phyloP scores from a whole-genome alignment of 345 rosid species.

The Geranium rotundifolium region DNA sequence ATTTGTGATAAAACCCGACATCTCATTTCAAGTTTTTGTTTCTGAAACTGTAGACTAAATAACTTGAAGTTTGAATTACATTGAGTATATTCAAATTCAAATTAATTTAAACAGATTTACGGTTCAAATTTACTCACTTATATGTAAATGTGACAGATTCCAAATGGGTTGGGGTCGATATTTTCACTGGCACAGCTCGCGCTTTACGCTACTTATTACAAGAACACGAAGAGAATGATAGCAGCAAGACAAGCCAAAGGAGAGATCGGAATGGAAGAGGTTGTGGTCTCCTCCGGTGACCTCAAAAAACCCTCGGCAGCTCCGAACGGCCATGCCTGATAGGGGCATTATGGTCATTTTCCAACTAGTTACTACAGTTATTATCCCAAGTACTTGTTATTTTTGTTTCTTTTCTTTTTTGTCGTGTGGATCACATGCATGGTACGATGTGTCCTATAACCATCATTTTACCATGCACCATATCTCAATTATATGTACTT shows the following conservation, averaged over 20 bases:
- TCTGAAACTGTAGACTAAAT: too few relatives aligned
- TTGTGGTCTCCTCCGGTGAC: conserved; percentile 11
- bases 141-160: conserved; percentile 22
- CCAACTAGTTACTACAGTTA: background rate
- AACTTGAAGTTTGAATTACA: too few relatives aligned
- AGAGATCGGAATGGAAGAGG: conserved; percentile 27
- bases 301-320: background rate
- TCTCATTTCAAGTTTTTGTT: too few relatives aligned
- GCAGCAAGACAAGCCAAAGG: conserved; percentile 31
- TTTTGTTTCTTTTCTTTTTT: background rate
- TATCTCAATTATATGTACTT: background rate
- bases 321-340: background rate
- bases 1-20: too few relatives aligned
- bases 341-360: too few relatives aligned
- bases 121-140: too few relatives aligned
- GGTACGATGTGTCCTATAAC: background rate
- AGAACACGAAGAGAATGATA: conserved; percentile 38
- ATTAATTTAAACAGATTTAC: too few relatives aligned
- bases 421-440: background rate
- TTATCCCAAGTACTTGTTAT: background rate
- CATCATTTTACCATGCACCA: background rate
- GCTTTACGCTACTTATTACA: conserved; percentile 52
- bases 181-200: conserved; percentile 45
- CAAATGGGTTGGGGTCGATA: conserved; percentile 65
- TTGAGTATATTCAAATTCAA: too few relatives aligned